A percentile compares a stretch with the other conserved stretches of the same genome.
Conservation (phyloP, 192 early-diverging fungal species). For the Dissophora globulifera region DNA sequence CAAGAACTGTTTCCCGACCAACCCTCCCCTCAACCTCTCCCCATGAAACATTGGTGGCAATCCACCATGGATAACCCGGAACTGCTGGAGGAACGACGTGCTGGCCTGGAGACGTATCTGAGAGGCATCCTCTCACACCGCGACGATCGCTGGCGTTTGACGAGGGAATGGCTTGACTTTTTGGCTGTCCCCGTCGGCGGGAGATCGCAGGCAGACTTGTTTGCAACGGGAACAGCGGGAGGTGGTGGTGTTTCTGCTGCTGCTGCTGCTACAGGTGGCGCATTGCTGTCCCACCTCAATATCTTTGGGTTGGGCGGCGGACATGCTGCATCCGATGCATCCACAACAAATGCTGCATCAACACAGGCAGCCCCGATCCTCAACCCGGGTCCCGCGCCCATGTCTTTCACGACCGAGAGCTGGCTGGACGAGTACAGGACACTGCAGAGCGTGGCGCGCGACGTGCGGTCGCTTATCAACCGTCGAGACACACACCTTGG, state of each 20-base stretch:
- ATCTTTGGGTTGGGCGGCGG: conserved; percentile 56
- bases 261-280: conserved; percentile 14
- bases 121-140: conserved; percentile 72
- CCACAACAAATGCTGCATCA: conserved; percentile 1
- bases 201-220: conserved; percentile 44
- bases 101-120: conserved; percentile 83
- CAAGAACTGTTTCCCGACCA: conserved; percentile 71
- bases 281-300: conserved; percentile 43
- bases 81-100: conserved; percentile 77
- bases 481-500: conserved; percentile 78
- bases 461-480: conserved; percentile 78
- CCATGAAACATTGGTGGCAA: conserved; percentile 78
- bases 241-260: not conserved
- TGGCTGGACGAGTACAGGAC: conserved; percentile 84
- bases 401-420: conserved; percentile 71
- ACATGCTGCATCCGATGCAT: conserved; percentile 4
- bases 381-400: conserved; percentile 23
- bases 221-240: conserved; percentile 17
- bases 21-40: conserved; percentile 70
- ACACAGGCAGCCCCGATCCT: not conserved
- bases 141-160: conserved; percentile 83
- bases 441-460: conserved; percentile 69
- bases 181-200: conserved; percentile 73
- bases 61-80: conserved; percentile 67
- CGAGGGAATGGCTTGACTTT: conserved; percentile 80